Conservation (phyloP, 2,329 filamentous ascomycete genomes). For the Beauveria varroae region DNA sequence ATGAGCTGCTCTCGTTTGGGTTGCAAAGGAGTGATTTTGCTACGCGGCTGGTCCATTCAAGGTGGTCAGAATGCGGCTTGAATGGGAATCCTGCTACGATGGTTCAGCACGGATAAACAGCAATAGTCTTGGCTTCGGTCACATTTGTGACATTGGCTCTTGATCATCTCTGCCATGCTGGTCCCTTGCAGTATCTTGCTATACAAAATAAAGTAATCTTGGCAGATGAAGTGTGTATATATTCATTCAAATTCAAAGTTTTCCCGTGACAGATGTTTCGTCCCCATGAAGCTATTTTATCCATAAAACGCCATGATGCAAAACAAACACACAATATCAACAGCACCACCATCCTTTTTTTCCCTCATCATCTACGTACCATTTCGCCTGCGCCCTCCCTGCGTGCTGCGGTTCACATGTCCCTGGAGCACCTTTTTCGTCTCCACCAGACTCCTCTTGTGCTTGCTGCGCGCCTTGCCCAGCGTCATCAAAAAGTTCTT, state of each 20-base stretch:
- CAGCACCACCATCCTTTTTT: not conserved
- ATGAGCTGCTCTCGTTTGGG: too few species aligned
- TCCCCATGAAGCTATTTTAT: not conserved
- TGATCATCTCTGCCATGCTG: too few species aligned
- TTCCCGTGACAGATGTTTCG: too few species aligned
- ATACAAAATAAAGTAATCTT: not conserved
- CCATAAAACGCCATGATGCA: conserved; percentile 3
- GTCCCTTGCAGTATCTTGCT: too few species aligned
- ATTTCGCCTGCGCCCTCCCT: conserved; percentile 76
- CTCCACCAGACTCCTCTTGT: conserved; percentile 87
- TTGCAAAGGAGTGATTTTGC: too few species aligned
- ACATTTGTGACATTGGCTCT: not conserved
- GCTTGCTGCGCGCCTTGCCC: conserved; percentile 90
- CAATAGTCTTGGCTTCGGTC: too few species aligned
- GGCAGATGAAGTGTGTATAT: not conserved
- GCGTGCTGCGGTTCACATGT: conserved; percentile 76
- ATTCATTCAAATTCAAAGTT: not conserved
- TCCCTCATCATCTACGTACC: conserved; percentile 21
- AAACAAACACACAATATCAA: not conserved
- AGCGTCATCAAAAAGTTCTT: conserved; percentile 99
- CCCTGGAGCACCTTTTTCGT: conserved; percentile 72
- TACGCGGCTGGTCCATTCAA: too few species aligned
- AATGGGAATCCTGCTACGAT: too few species aligned
- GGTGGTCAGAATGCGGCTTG: too few species aligned
- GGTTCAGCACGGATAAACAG: too few species aligned